A percentile compares a stretch with the other conserved stretches of the same genome.
These are phyloP conservation scores for Xylaria curta DNA, from an alignment of 495 filamentous ascomycete species.

Conservation along the genomic window DNA sequence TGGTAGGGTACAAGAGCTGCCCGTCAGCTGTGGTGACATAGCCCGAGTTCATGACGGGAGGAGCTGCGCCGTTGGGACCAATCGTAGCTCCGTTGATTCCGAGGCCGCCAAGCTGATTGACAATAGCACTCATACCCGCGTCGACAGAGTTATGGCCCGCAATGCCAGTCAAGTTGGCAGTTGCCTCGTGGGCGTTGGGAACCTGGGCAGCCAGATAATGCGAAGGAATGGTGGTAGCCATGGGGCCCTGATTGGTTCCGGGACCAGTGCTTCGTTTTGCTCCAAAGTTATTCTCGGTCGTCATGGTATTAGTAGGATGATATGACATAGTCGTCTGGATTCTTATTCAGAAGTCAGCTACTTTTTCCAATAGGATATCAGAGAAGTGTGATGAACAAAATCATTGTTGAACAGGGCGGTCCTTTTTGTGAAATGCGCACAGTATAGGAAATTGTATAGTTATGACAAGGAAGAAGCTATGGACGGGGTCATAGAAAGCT, in stretches of 20 bases:
- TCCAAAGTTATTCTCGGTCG: constrained; percentile 25
- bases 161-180: constrained; percentile 25
- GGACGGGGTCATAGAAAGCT: neutral
- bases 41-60: constrained; percentile 34
- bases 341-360: constrained; percentile 6
- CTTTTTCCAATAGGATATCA: neutral
- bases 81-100: constrained; percentile 34
- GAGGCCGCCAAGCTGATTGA: constrained; percentile 39
- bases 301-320: constrained; percentile 28
- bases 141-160: constrained; percentile 31
- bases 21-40: constrained; percentile 45
- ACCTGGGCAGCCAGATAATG: constrained; percentile 29
- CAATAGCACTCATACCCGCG: constrained; percentile 37
- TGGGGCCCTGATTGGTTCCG: constrained; percentile 20
- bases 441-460: neutral
- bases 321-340: constrained; percentile 28
- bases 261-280: constrained; percentile 16
- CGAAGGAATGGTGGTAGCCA: constrained; percentile 22
- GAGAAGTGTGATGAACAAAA: neutral
- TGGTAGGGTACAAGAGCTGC: constrained; percentile 43
- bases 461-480: neutral
- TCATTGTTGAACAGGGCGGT: neutral
- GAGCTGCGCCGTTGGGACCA: constrained; percentile 19
- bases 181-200: constrained; percentile 24
- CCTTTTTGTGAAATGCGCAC: neutral